Evolutionary conservation across 768 basidiomycete species (phyloP).

Genomic region (Brasilioporus rufonigricans): DNA sequence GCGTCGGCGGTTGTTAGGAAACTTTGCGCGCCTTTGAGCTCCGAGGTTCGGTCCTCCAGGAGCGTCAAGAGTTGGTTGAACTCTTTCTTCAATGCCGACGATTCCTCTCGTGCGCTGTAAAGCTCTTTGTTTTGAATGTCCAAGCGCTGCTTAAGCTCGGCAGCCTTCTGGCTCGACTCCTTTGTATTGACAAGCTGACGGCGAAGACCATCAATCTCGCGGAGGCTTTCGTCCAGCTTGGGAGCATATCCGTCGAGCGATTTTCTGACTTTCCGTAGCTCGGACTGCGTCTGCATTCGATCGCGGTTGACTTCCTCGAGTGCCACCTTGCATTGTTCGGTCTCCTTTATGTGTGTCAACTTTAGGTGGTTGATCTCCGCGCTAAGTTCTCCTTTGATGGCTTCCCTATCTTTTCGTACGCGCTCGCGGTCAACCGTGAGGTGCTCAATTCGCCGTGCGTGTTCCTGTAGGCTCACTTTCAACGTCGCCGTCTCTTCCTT

Average conservation of each 20-base stretch:
- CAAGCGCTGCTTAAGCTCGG: conserved; percentile 18
- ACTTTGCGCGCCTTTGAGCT: conserved; percentile 44
- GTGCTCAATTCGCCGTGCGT: conserved; percentile 18
- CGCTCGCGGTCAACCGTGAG: conserved; percentile 26
- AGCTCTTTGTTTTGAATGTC: conserved; percentile 22
- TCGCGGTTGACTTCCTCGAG: conserved; percentile 28
- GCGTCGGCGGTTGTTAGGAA: conserved; percentile 45
- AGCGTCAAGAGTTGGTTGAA: conserved; percentile 29
- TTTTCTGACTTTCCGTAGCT: conserved; percentile 21
- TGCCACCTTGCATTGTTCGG: conserved; percentile 13
- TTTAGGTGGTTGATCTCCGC: conserved; percentile 25
- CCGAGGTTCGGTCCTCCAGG: conserved; percentile 40
- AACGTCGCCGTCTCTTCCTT: conserved; percentile 17
- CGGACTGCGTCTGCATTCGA: conserved; percentile 17
- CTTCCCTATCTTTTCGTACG: conserved; percentile 23
- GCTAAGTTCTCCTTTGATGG: conserved; percentile 7
- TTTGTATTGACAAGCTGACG: conserved; percentile 12
- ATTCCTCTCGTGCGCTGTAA: conserved; percentile 24
- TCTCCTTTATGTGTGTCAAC: conserved; percentile 11
- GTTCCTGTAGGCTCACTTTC: conserved; percentile 18
- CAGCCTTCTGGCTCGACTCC: conserved; percentile 9
- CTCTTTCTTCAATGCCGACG: conserved; percentile 27
- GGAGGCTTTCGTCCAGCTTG: conserved; percentile 17
- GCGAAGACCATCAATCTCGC: conserved; percentile 18
- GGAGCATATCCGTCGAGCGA: conserved; percentile 17